These are phyloP conservation scores for Chara braunii DNA, from an alignment of 139 green algal genomes.

Conservation along the genomic window DNA sequence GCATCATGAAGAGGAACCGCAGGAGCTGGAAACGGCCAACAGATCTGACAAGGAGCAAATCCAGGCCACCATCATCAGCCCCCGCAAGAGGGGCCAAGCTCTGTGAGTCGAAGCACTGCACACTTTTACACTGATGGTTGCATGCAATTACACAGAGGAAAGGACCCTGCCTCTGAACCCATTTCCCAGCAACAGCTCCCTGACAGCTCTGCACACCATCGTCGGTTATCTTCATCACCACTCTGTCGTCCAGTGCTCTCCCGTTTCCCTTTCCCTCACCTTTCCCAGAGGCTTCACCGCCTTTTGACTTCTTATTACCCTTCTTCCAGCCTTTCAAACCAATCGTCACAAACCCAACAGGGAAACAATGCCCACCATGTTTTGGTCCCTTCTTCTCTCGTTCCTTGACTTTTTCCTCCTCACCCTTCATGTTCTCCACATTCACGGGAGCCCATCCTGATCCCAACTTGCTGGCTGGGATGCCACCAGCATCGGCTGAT, in stretches of 20 bases:
- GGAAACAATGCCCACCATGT: too few relatives aligned
- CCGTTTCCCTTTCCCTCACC: too few relatives aligned
- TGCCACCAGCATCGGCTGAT: too few relatives aligned
- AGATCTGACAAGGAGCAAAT: neutral
- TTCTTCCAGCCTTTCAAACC: too few relatives aligned
- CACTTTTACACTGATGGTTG: constrained; percentile 5
- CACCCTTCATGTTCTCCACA: too few relatives aligned
- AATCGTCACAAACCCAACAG: too few relatives aligned
- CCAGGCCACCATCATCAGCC: neutral
- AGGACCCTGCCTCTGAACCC: neutral
- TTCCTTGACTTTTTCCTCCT: neutral
- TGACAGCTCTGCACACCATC: neutral
- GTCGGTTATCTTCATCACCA: neutral
- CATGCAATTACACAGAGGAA: constrained; percentile 1
- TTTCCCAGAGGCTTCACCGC: too few relatives aligned
- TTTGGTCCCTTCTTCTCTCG: too few relatives aligned
- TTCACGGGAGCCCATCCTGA: too few relatives aligned
- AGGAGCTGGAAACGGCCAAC: neutral
- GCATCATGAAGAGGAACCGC: neutral
- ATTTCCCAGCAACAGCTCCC: neutral
- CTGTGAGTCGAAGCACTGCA: constrained; percentile 1
- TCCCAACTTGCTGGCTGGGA: too few relatives aligned
- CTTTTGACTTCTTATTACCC: too few relatives aligned
- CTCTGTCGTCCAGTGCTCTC: too few relatives aligned
- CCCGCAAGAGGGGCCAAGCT: neutral